Base-by-base conservation (phyloP, 2,329 filamentous ascomycete species). In the Exophiala oligosperma region DNA sequence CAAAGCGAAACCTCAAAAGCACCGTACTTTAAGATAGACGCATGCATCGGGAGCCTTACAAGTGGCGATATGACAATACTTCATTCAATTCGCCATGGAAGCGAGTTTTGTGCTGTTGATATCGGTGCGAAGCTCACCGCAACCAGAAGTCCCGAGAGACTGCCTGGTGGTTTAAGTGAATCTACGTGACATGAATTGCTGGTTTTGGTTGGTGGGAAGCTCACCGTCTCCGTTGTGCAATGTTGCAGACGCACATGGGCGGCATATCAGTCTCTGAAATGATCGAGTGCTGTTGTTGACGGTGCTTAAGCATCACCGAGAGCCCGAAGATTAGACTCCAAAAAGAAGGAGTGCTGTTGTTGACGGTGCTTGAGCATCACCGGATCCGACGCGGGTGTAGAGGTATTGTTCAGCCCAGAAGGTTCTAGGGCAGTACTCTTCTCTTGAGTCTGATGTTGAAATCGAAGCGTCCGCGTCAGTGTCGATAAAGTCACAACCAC, bases 181-280 rank as follows among this genome's bases (percentile, higher is more conserved):
- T 49, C 60, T 62, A 62, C 57, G 29, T 62, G 60, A 62, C 57
- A 60, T 53, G 54, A 63, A 32, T 53, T 57, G 54, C 54, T 55
- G 52, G 46, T 60, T 63, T 63, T 63, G 55, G 60, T 56, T 54
- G 61, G 61, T 63, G 61, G 56, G 55, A 60, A 63, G 57, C 61
- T 63, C 61, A 63, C 61, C 61, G 55, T 63, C 29, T 48, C 26
- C 26, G 23, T 24, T 54, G 21, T 48, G 54, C 54, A 17, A 51
- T 44, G 35, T 48, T 8, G 32, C 6, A 35, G 9, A 35, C 32
- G 46, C 28, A 17, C 46, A 48, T 48, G 5, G 40, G 6, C 32
- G n/a, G 28, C 21, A 44, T 29, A 43, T 40, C 47, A 46, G 48
- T 48, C 17, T 54, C 46, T 29, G 14, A 17, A 55, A 49, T 48